Evolutionary conservation across 768 basidiomycete genomes (phyloP).

Genomic region (Agrocybe chaxingu): DNA sequence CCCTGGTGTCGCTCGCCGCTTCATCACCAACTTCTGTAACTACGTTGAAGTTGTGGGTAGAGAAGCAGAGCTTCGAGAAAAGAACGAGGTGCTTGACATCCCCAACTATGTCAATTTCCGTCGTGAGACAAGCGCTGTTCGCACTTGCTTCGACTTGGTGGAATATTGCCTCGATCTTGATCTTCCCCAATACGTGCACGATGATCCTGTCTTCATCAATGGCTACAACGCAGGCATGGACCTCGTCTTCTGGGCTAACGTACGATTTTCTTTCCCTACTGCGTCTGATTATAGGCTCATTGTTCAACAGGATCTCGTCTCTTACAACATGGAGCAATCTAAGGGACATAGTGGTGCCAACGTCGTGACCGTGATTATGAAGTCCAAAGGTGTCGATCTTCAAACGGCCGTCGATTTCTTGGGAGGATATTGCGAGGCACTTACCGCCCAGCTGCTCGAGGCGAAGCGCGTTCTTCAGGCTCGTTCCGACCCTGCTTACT

Average conservation of each 20-base stretch:
- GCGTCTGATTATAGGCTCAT: background rate
- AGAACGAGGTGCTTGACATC: conserved; percentile 6
- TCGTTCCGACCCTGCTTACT: conserved; percentile 2
- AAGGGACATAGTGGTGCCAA: conserved; percentile 6
- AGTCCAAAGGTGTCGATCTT: conserved; percentile 4
- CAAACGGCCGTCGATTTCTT: conserved; percentile 4
- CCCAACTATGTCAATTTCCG: conserved; percentile 1
- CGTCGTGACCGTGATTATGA: conserved; percentile 7
- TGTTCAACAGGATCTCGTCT: conserved; percentile 1
- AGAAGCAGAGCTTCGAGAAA: conserved; percentile 6
- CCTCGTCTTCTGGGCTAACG: conserved; percentile 6
- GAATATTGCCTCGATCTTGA: conserved; percentile 6
- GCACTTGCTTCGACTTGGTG: conserved; percentile 2
- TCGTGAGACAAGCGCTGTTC: conserved; percentile 3
- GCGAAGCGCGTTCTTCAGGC: background rate
- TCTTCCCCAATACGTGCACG: conserved; percentile 5
- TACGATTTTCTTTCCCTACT: background rate
- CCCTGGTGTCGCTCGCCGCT: conserved; percentile 3
- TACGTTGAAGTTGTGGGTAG: conserved; percentile 1
- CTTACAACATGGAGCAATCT: conserved; percentile 9
- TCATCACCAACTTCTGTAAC: conserved; percentile 5
- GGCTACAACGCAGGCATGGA: conserved; percentile 8
- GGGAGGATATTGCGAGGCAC: conserved; percentile 3
- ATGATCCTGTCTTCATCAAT: conserved; percentile 3
- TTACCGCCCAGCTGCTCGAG: conserved; percentile 1